Evolutionary conservation across 345 rosid species (phyloP), one percentile per base, ranked within the genome.

Genomic region (Raphanus raphanistrum): DNA sequence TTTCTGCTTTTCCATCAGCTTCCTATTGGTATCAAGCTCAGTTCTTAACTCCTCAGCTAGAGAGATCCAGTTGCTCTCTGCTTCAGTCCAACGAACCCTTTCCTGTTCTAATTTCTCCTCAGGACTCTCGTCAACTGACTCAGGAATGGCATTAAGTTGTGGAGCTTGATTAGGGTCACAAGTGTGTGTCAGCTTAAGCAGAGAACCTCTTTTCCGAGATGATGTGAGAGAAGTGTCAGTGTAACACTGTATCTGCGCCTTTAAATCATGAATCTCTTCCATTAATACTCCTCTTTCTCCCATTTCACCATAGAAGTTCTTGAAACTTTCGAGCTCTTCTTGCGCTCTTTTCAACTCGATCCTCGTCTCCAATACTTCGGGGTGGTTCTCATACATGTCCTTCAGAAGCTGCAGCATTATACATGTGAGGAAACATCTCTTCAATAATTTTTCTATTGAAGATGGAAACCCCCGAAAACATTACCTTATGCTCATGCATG

Each of bases 31-130:
- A 67, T 91, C 91, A 17, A 96, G 97, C 76, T 91, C 97, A 26
- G 77, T 75, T 84, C 94, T 86, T 79, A 96, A 77, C 72, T 96
- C 97, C 81, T 96, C 92, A 36, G 92, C 84, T 45, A 91, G 91
- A 76, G 92, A 89, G 74, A 93, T 91, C 99, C 98, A 96, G 76
- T 87, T 89, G 83, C 92, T 89, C 87, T 96, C 99, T 61, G 88
- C 86, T 84, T 90, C 98, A 52, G 72, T 81, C 97, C 97, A 90
- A 17, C 35, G 66, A 35, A 74, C 66, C 83, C 90, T 88, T 82
- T 91, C 97, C 62, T 82, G 72, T 79, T 91, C 90, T 50, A 89
- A 67, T 73, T 84, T 87, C 76, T 84, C 85, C 73, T 86, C 89
- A 9, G 86, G 80, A 71, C 78, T 84, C 75, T 86, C 94, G 33